Evolutionary conservation across 139 green algal species (phyloP), one percentile per base, ranked within the genome.

Genomic region (Coelastrella sp.): DNA sequence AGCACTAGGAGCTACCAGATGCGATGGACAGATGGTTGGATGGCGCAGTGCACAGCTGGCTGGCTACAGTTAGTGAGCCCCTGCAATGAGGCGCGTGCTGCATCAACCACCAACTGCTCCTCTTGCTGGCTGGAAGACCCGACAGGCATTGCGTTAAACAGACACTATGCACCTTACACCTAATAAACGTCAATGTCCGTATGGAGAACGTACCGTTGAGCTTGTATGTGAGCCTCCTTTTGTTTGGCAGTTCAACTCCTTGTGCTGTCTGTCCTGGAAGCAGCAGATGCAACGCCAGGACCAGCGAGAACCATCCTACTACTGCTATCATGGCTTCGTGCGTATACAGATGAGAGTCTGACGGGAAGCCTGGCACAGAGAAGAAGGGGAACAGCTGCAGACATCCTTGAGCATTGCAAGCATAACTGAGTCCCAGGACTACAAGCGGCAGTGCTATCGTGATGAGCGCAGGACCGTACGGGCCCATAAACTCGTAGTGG

Each of bases 161-260:
- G 32, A 47, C 32, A 47, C 32, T 47, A 47, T 47, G 32, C 32
- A 47, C 32, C 32, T 47, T 47, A 47, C 32, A 47, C 32, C 32
- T 47, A 47, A 47, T 47, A 47, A 47, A 47, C 32, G 32, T 47
- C 32, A 47, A 47, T 47, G 32, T 47, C 11, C 4, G 64, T 71
- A 4, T 64, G 32, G 16, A 22, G 7, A 3, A 80, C 80, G 11
- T 88, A 97, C 97, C 96, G 82, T 97, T 99, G 4, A 99, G 91
- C 79, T 98, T 98, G 94, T 99, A 99, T 0, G 73, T 93, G 0
- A 99, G 93, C 3, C 92, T 91, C 5, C 76, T 81, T 6, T 94
- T 94, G 83, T 97, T 89, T 2, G 92, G 75, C 74, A 98, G 92
- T 32, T 90, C 11, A 23, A 94, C 93, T 2, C 97, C 97, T 79